Evolutionary conservation across 2,329 filamentous ascomycete species (phyloP), one percentile per base, ranked within the genome.

Genomic region (Tolypocladium pustulatum): DNA sequence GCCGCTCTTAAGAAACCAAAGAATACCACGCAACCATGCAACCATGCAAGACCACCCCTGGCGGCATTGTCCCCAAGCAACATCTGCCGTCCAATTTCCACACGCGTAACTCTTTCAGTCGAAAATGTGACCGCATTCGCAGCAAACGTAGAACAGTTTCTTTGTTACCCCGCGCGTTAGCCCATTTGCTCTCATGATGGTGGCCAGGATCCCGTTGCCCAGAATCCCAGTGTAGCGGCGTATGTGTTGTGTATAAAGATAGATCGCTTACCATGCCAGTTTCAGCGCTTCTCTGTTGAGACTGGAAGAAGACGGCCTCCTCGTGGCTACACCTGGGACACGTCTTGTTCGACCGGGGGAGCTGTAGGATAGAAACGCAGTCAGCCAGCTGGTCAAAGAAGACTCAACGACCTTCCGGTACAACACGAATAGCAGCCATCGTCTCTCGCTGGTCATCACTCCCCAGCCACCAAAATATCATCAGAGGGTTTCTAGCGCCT

Each of bases 231-330:
- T 10, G 4, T 32, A 32, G 27, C 3, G 43, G 25, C 17, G 30
- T 8, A 27, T 8, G 41, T 46, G 10, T 13, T 27, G 41, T 27
- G 49, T 30, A 25, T 54, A 17, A 25, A 55, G 51, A 59, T 25
- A 53, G 57, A 49, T 37, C 22, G 68, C 89, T 81, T 76, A 97
- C 94, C 94, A 99, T 99, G 78, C 94, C 94, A 52, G 94, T 99
- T 75, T 97, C 92, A 55, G 91, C 90, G 66, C 89, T 96, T 75
- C 94, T 89, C 78, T 97, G 92, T 73, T 99, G 94, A 62, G 92
- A 97, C 78, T 99, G 94, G 80, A 99, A 99, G 78, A 96, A 99
- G 61, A 99, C 95, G 53, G 92, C 91, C 76, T 97, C 92, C 66
- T 86, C 85, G 73, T 94, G 89, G 65, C 83, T 82, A 80, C 95